phyloP scores from a whole-genome alignment of 139 green algal genomes.

The Tetratostichococcus sp. region DNA sequence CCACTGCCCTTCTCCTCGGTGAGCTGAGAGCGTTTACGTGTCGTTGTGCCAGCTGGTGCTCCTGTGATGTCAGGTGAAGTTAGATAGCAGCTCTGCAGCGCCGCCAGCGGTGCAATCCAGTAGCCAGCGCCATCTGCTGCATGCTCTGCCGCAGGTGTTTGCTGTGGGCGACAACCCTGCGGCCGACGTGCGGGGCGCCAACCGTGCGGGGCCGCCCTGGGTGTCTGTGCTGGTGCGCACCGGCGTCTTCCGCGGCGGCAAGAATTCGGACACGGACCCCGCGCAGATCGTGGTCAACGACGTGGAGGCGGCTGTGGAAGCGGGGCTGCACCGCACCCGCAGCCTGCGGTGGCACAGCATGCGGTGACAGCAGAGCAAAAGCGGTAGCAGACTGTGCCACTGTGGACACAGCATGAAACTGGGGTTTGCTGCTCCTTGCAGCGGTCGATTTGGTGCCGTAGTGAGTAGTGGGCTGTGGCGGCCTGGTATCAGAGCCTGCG shows the following conservation, averaged over 20 bases:
- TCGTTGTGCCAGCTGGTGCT: too few species aligned
- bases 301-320: constrained; percentile 59
- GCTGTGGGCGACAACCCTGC: constrained; percentile 77
- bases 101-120: too few species aligned
- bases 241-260: constrained; percentile 58
- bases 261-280: constrained; percentile 47
- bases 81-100: too few species aligned
- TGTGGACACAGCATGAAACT: too few species aligned
- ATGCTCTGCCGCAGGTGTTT: background rate
- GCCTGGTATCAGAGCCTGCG: too few species aligned
- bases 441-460: too few species aligned
- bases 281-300: constrained; percentile 64
- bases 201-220: constrained; percentile 58
- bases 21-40: too few species aligned
- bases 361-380: background rate
- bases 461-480: too few species aligned
- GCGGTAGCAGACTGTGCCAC: too few species aligned
- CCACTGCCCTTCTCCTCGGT: background rate
- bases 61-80: too few species aligned
- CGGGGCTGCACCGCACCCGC: constrained; percentile 44
- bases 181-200: constrained; percentile 72
- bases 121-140: background rate
- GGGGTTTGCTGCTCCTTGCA: too few species aligned
- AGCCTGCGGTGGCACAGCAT: background rate
- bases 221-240: constrained; percentile 75